Evolutionary conservation across 768 basidiomycete genomes (phyloP), one percentile per base, ranked within the genome.

Genomic region (Boletus eberwhitei): DNA sequence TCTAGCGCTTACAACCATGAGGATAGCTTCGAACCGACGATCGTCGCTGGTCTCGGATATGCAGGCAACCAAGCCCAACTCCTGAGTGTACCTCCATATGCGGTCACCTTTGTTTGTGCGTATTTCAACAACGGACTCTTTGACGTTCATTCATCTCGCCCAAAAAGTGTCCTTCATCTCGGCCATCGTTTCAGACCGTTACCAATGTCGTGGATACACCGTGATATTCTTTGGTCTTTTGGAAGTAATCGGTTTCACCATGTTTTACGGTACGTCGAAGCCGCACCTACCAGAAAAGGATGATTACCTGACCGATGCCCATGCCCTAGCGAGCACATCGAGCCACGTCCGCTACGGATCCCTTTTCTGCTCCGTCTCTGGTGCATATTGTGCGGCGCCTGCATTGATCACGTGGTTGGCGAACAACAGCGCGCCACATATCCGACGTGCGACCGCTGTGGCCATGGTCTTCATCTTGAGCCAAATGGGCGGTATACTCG

Each of bases 21-120:
- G 69, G 58, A 50, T 36, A 83, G 88, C 64, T 91, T 92, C 71
- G 73, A 82, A 8, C 88, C 90, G 8, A 83, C 85, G 7, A 88
- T 92, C 69, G 81, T 91, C 7, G 73, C 80, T 34, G 73, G 76
- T 11, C 77, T 88, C 3, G 86, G 86, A 31, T 85, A 79, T 63
- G 73, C 75, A 2, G 75, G 79, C 0, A 73, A 76, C 29, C 66
- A 72, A 19, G 80, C 83, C 4, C 85, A 87, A 60, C 73, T 88
- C 1, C 82, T 85, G 77, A 83, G 79, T 66, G 75, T 37, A 63
- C 74, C 44, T 13, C 83, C 82, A 5, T 83, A 77, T 48, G 79
- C 75, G 2, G 59, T 50, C 5, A 75, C 79, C 29, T 29, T 29
- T 29, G 7, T 29, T 29, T 9, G 29, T 29, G 29, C 29, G 29